These are phyloP conservation scores for Microbotryum saponariae DNA, from an alignment of 1,284 basidiomycete genomes.

Conservation along the genomic window DNA sequence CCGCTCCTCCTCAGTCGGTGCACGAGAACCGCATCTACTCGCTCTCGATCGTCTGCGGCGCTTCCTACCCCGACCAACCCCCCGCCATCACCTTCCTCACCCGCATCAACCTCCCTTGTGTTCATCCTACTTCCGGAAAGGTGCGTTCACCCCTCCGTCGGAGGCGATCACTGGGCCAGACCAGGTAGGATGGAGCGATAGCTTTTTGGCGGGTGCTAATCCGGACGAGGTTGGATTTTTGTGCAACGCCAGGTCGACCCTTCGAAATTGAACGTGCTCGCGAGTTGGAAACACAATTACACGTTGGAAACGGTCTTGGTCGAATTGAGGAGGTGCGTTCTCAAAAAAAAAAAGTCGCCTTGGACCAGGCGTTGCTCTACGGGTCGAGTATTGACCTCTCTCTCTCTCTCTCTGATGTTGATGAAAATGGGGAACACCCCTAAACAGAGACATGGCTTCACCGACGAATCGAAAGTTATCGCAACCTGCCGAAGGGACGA, in stretches of 20 bases:
- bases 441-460: slow-evolving; percentile 80
- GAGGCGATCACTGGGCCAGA: neutral
- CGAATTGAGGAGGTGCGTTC: slow-evolving; percentile 71
- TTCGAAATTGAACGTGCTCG: slow-evolving; percentile 59
- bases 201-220: neutral
- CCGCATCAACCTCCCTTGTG: slow-evolving; percentile 91
- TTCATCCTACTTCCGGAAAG: slow-evolving; percentile 62
- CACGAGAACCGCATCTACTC: slow-evolving; percentile 99
- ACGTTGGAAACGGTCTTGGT: slow-evolving; percentile 84
- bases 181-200: neutral
- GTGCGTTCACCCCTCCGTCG: slow-evolving; percentile 36
- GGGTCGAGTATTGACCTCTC: neutral
- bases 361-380: neutral
- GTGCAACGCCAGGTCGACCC: slow-evolving; percentile 54
- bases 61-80: slow-evolving; percentile 69
- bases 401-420: too few relatives aligned
- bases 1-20: slow-evolving; percentile 57
- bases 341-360: neutral
- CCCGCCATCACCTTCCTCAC: slow-evolving; percentile 79
- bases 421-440: too few relatives aligned
- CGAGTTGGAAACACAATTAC: slow-evolving; percentile 62
- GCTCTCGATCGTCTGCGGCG: slow-evolving; percentile 79
- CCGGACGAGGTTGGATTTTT: neutral
- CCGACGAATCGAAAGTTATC: slow-evolving; percentile 86
- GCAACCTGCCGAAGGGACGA: slow-evolving; percentile 76